Evolutionary conservation across 1,284 basidiomycete species (phyloP).

Genomic region (Leccinum griseonigrum): DNA sequence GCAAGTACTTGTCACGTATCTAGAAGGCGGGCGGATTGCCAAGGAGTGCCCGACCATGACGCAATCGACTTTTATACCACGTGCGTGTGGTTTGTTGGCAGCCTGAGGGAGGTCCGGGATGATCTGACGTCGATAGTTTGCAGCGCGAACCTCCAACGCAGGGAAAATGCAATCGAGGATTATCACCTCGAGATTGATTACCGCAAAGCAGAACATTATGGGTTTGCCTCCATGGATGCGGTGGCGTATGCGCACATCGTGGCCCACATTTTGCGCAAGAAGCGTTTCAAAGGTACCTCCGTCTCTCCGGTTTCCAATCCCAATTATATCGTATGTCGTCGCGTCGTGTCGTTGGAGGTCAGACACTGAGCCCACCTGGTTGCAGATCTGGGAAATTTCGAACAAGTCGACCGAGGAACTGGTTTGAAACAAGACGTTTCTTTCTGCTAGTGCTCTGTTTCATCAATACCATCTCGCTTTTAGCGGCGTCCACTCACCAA

Average conservation of each 20-base stretch:
- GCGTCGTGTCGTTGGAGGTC: neutral
- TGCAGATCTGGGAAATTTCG: constrained; percentile 85
- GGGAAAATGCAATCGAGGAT: constrained; percentile 77
- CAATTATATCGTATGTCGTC: constrained; percentile 70
- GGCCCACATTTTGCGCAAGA: constrained; percentile 63
- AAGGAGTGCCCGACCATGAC: constrained; percentile 73
- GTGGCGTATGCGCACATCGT: constrained; percentile 89
- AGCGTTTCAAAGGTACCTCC: constrained; percentile 69
- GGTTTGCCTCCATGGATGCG: constrained; percentile 91
- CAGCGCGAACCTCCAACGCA: constrained; percentile 71
- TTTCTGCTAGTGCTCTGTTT: constrained; percentile 78
- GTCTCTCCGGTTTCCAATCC: constrained; percentile 81
- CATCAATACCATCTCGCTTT: constrained; percentile 88
- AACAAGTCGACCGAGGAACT: constrained; percentile 68
- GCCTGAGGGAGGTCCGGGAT: constrained; percentile 2
- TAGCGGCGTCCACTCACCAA: constrained; percentile 82
- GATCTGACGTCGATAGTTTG: constrained; percentile 5
- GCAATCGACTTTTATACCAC: constrained; percentile 69
- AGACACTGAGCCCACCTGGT: neutral
- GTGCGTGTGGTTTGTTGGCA: constrained; percentile 32
- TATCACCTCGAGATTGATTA: constrained; percentile 72
- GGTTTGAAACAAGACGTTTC: constrained; percentile 65
- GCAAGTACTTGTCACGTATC: constrained; percentile 70
- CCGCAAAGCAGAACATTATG: constrained; percentile 84
- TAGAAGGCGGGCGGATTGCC: constrained; percentile 64